A percentile compares a stretch with the other conserved stretches of the same genome.
These are phyloP conservation scores for Phytopythium kandeliae DNA, from an alignment of 352 stramenopile species.

Conservation along the genomic window DNA sequence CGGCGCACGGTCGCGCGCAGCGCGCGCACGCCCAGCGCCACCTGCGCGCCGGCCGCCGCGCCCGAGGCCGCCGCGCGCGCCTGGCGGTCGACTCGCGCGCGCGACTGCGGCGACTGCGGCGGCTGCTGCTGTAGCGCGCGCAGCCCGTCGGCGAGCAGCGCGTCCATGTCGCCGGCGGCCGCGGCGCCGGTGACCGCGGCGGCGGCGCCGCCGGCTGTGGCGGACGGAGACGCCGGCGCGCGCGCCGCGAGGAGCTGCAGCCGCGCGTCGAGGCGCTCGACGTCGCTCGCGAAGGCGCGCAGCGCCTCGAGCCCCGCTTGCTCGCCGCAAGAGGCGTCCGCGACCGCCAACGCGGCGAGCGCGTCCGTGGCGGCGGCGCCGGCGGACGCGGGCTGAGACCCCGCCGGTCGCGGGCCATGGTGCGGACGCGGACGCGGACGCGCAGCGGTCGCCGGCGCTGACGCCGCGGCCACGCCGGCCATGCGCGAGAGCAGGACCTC, in stretches of 20 bases:
- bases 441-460: neutral
- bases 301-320: slow-evolving; percentile 10
- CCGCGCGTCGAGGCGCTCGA: slow-evolving; percentile 16
- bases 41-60: slow-evolving; percentile 23
- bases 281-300: slow-evolving; percentile 22
- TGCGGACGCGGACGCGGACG: neutral
- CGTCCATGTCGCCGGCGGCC: no score
- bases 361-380: no score
- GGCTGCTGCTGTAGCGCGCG: no score
- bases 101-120: no score
- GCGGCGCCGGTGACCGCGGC: no score
- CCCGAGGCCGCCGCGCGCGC: no score
- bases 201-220: neutral
- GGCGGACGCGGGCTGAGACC: no score
- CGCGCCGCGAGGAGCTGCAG: slow-evolving; percentile 17
- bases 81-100: neutral
- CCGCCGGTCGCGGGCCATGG: no score
- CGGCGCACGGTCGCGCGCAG: slow-evolving; percentile 57
- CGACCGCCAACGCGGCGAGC: no score
- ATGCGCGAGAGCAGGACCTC: slow-evolving; percentile 59
- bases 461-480: slow-evolving; percentile 8
- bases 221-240: neutral
- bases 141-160: no score
- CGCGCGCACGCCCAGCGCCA: slow-evolving; percentile 53
- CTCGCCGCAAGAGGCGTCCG: no score